Base-by-base conservation (phyloP, 2,329 filamentous ascomycete species). In the Ophiostoma himal-ulmi region DNA sequence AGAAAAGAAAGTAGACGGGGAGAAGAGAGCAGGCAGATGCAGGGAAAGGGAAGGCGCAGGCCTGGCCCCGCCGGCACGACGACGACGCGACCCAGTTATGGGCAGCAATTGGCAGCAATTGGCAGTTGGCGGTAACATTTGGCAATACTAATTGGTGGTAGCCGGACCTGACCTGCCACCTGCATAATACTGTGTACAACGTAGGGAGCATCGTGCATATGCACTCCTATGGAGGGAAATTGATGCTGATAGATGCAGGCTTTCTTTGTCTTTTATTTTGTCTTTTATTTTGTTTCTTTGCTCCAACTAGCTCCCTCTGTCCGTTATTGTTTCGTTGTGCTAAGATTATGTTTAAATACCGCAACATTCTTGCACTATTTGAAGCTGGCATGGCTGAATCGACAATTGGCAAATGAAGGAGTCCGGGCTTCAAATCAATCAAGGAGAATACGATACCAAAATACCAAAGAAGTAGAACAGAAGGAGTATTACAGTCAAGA, bases 1-100 rank as follows among this genome's bases (percentile, higher is more conserved):
- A 54, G n/a, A 54, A 26, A 54, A 10, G 6, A 54, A 26, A 11
- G n/a, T 17, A 54, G 52, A 54, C 10, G 26, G 22, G 60, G 20
- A n/a, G 5, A 34, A 17, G 13, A 34, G 34, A 30, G 22, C 52
- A 34, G 26, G 52, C n/a, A 36, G 6, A 34, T 37, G 20, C 34
- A 68, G 57, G 22, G 57, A 20, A 66, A 64, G 60, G 36, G 60
- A 68, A 71, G 70, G 69, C 64, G 65, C 69, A 36, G 65, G 39
- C 37, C 52, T 36, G 37, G 70, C 65, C 62, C 70, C 70, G 70
- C 68, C 65, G 22, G 70, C 70, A 71, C 65, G 68, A 71, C 68
- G 54, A 68, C 30, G 68, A 69, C 68, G 68, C 68, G 70, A 69
- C 65, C 60, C 67, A 54, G 57, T 57, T 65, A 48, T 68, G 66